phyloP scores from a whole-genome alignment of 441 rosid genomes.

The California macrophylla region DNA sequence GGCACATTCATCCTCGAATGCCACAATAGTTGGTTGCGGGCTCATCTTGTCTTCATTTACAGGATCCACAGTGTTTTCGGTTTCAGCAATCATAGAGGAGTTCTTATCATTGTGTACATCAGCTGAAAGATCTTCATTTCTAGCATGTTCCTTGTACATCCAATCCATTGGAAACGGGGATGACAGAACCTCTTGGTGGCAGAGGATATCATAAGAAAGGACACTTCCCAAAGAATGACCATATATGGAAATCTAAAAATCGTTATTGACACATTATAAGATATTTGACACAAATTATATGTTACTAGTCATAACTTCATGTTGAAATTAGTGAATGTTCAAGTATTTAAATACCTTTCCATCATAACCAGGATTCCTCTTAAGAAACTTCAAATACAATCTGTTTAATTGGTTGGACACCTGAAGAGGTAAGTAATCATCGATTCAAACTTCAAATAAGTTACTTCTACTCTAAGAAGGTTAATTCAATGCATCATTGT shows the following conservation, averaged over 20 bases:
- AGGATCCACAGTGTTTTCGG: not conserved
- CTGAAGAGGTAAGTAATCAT: constrained; percentile 31
- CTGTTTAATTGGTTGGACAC: constrained; percentile 81
- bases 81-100: constrained; percentile 2
- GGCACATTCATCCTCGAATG: not conserved
- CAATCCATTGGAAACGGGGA: constrained; percentile 81
- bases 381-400: constrained; percentile 65
- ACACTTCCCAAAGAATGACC: constrained; percentile 97
- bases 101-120: not conserved
- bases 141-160: constrained; percentile 26
- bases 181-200: constrained; percentile 82
- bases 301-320: constrained; percentile 15
- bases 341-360: constrained; percentile 65
- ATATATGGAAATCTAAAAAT: constrained; percentile 63
- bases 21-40: not conserved
- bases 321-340: constrained; percentile 10
- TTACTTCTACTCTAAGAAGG: constrained; percentile 7
- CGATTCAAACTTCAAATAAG: constrained; percentile 18
- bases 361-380: constrained; percentile 84
- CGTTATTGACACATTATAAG: constrained; percentile 14
- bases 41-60: not conserved
- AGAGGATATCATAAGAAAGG: constrained; percentile 86
- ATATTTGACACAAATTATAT: not conserved
- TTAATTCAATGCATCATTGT: not conserved
- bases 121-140: not conserved